phyloP scores from a whole-genome alignment of 2,329 filamentous ascomycete species.

The Cytospora schulzeri region DNA sequence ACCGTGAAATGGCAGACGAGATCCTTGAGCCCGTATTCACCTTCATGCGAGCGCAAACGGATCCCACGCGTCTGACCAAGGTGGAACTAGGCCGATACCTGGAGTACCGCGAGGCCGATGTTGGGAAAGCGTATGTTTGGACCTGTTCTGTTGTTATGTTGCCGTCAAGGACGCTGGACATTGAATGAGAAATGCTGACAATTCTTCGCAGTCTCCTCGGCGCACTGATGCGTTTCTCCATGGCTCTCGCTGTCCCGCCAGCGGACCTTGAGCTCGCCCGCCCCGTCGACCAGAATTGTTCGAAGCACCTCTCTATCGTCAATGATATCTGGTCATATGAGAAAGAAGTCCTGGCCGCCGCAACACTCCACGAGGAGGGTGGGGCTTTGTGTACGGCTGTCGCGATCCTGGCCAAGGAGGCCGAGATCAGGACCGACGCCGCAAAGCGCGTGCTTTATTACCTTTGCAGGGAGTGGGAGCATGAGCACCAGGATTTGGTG shows the following conservation, averaged over 20 bases:
- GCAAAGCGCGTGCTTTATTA: constrained; percentile 27
- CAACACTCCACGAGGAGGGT: constrained; percentile 31
- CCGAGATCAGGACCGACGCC: constrained; percentile 27
- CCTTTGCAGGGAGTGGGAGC: constrained; percentile 29
- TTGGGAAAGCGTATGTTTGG: constrained; percentile 43
- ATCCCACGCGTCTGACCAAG: constrained; percentile 33
- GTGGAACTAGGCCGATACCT: constrained; percentile 39
- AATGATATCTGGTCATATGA: constrained; percentile 47
- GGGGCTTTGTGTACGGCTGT: constrained; percentile 38
- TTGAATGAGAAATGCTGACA: neutral
- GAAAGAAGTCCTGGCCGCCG: constrained; percentile 38
- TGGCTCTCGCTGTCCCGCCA: constrained; percentile 35
- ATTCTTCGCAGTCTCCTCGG: constrained; percentile 33
- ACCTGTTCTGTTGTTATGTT: no score
- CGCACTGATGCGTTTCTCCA: constrained; percentile 43
- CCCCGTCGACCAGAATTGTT: constrained; percentile 38
- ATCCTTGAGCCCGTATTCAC: constrained; percentile 41
- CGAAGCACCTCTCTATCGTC: constrained; percentile 43
- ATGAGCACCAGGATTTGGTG: constrained; percentile 27
- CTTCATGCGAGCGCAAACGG: constrained; percentile 46
- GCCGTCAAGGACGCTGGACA: no score
- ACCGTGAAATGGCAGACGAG: constrained; percentile 40
- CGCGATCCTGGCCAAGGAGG: constrained; percentile 34
- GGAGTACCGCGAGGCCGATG: constrained; percentile 42
- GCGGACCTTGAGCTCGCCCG: constrained; percentile 33